These are phyloP conservation scores for Leishmania lainsoni DNA, from an alignment of 208 protist species.

Conservation along the genomic window DNA sequence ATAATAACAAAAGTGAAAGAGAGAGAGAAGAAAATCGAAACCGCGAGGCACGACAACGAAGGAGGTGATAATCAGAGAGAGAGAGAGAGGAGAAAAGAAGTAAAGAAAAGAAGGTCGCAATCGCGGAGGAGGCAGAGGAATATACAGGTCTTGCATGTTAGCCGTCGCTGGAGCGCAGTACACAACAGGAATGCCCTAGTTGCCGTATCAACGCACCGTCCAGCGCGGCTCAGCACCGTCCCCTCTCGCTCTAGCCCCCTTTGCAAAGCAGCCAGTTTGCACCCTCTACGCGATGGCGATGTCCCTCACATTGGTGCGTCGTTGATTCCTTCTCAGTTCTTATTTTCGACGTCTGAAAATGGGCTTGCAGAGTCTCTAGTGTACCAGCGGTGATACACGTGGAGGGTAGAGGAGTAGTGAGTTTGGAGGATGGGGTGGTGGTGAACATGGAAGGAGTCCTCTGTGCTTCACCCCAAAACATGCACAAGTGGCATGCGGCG, in stretches of 20 bases:
- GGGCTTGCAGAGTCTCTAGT: not conserved
- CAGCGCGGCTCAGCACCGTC: not conserved
- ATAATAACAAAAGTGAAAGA: slow-evolving; percentile 2
- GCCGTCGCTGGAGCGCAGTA: not conserved
- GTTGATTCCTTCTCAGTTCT: not conserved
- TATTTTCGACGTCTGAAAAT: not conserved
- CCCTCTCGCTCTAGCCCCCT: not conserved
- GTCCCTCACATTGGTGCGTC: not conserved
- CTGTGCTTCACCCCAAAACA: not conserved
- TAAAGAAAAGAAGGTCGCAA: not conserved
- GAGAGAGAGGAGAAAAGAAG: slow-evolving; percentile 2
- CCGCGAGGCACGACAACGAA: not conserved
- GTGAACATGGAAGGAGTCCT: not conserved
- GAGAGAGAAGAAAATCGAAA: not conserved
- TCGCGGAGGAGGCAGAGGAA: not conserved
- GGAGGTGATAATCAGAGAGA: not conserved
- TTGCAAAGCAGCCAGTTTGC: not conserved
- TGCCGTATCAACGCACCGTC: not conserved
- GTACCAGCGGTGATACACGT: not conserved
- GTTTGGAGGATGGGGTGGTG: not conserved
- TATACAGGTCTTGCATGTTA: not conserved
- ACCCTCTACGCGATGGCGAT: not conserved
- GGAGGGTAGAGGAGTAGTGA: not conserved
- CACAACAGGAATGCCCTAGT: not conserved
- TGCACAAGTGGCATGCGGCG: not conserved